Conservation (phyloP, 2,329 filamentous ascomycete genomes). For the Trichoderma afroharzianum region DNA sequence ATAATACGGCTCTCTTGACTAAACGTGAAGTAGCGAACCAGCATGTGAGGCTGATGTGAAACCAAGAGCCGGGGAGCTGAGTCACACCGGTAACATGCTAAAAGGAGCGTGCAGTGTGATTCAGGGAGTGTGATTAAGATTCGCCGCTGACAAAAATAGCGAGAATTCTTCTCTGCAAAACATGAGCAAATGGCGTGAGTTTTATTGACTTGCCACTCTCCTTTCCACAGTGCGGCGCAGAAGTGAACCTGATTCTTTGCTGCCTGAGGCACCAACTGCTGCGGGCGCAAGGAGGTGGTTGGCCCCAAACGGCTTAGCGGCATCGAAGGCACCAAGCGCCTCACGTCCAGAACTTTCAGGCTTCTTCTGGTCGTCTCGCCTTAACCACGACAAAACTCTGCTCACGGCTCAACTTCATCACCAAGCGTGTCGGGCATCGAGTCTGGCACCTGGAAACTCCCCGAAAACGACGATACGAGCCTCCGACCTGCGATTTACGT, state of each 20-base stretch:
- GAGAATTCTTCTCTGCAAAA: background rate
- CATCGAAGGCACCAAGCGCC: slow-evolving; percentile 31
- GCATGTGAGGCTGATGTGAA: slow-evolving; percentile 9
- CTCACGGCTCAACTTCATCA: slow-evolving; percentile 39
- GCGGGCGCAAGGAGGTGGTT: slow-evolving; percentile 20
- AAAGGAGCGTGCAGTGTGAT: background rate
- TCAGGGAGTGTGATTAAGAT: background rate
- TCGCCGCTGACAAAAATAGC: slow-evolving; percentile 3
- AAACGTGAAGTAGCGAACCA: background rate
- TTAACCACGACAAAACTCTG: slow-evolving; percentile 45
- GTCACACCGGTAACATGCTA: slow-evolving; percentile 22
- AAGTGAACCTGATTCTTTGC: background rate
- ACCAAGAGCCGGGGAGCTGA: slow-evolving; percentile 12
- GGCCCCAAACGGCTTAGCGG: slow-evolving; percentile 34
- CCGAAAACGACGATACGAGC: slow-evolving; percentile 30
- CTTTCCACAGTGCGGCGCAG: background rate
- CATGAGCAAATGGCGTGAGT: background rate
- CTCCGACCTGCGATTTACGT: slow-evolving; percentile 37
- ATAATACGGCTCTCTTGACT: background rate
- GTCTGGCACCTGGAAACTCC: slow-evolving; percentile 33
- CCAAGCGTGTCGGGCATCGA: slow-evolving; percentile 52
- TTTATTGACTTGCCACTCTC: background rate
- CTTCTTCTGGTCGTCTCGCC: slow-evolving; percentile 37
- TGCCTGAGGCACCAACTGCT: slow-evolving; percentile 28
- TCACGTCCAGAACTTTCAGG: slow-evolving; percentile 44